Evolutionary conservation across 2,329 filamentous ascomycete species (phyloP).

Genomic region (Geosmithia flava): DNA sequence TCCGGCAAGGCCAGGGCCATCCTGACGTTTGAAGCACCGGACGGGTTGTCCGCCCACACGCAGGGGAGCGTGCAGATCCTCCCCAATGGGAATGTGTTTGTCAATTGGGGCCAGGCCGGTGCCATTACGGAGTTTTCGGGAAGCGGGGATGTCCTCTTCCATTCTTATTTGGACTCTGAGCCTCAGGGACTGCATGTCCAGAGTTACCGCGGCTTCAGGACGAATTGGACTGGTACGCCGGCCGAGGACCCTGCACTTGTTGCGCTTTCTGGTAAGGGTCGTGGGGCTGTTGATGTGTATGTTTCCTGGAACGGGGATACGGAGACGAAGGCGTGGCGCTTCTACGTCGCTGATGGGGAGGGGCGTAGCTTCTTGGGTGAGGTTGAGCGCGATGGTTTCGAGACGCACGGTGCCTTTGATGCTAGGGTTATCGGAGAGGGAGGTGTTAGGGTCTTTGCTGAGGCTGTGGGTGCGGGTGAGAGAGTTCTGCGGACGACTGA

Average conservation of each 20-base stretch:
- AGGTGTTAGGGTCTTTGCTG: too few species aligned
- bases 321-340: constrained; percentile 31
- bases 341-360: constrained; percentile 23
- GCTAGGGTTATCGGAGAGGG: too few species aligned
- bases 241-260: constrained; percentile 9
- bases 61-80: constrained; percentile 38
- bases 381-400: constrained; percentile 26
- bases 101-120: constrained; percentile 44
- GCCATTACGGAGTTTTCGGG: constrained; percentile 31
- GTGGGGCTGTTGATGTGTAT: constrained; percentile 18
- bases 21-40: constrained; percentile 35
- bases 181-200: constrained; percentile 24
- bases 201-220: constrained; percentile 42
- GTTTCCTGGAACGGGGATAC: constrained; percentile 44
- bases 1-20: constrained; percentile 31
- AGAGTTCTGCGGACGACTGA: too few species aligned
- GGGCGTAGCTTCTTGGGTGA: constrained; percentile 24
- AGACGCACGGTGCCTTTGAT: too few species aligned
- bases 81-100: constrained; percentile 36
- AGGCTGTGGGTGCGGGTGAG: too few species aligned
- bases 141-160: constrained; percentile 36
- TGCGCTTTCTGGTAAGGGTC: constrained; percentile 7
- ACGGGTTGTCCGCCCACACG: constrained; percentile 33
- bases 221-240: constrained; percentile 37
- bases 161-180: constrained; percentile 31